Evolutionary conservation across 1,284 basidiomycete species (phyloP).

Genomic region (Boletellus deceptivus): DNA sequence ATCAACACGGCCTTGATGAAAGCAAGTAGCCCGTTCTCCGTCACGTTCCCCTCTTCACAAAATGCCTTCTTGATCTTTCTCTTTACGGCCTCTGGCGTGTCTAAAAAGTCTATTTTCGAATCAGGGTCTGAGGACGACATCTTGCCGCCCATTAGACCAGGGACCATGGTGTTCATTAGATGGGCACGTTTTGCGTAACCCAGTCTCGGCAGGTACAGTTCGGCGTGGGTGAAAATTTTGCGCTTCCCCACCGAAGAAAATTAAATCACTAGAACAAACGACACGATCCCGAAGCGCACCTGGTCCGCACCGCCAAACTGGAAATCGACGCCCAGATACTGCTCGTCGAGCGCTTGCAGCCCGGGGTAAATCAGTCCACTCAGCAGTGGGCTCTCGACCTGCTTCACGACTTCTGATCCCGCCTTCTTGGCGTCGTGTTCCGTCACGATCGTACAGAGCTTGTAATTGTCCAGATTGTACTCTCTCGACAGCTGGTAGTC

Average conservation of each 20-base stretch:
- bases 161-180: slow-evolving; percentile 99
- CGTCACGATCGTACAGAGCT: slow-evolving; percentile 83
- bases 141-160: slow-evolving; percentile 92
- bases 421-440: slow-evolving; percentile 98
- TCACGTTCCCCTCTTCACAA: slow-evolving; percentile 91
- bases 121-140: slow-evolving; percentile 99
- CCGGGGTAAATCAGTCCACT: slow-evolving; percentile 95
- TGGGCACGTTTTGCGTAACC: slow-evolving; percentile 96
- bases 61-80: slow-evolving; percentile 93
- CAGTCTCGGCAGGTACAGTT: slow-evolving; percentile 89
- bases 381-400: slow-evolving; percentile 89
- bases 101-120: slow-evolving; percentile 98
- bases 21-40: slow-evolving; percentile 89
- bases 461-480: slow-evolving; percentile 96
- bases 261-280: not conserved
- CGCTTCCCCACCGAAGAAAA: slow-evolving; percentile 51
- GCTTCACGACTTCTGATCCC: slow-evolving; percentile 99
- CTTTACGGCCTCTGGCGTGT: slow-evolving; percentile 78
- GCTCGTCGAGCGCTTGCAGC: slow-evolving; percentile 94
- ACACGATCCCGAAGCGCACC: slow-evolving; percentile 42
- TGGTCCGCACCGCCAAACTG: slow-evolving; percentile 99
- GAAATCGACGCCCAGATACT: slow-evolving; percentile 95
- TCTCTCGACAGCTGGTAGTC: slow-evolving; percentile 90
- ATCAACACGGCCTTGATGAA: slow-evolving; percentile 90
- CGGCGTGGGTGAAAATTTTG: slow-evolving; percentile 99